Percentiles rank a stretch among this genome's conserved stretches.
phyloP scores from a whole-genome alignment of 176 grass and related monocot species.

The Thalia dealbata region DNA sequence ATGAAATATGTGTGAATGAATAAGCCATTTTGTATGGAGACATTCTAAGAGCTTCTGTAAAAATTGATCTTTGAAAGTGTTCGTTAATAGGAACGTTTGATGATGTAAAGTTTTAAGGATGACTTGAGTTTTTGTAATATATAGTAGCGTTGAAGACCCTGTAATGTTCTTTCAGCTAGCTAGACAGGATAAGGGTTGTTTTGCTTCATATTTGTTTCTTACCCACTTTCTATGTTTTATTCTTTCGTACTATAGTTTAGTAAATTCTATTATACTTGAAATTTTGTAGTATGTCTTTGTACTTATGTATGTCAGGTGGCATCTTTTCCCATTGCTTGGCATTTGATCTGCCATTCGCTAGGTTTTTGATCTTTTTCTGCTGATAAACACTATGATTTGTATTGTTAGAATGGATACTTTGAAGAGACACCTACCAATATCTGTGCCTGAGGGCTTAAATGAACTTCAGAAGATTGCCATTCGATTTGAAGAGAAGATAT shows the following conservation, averaged over 20 bases:
- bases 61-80: no score
- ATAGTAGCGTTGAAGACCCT: background rate
- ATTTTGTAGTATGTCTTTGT: no score
- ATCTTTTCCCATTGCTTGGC: background rate
- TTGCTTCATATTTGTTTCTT: no score
- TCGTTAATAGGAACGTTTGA: no score
- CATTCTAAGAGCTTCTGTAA: no score
- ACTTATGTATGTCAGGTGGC: background rate
- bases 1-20: no score
- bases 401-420: constrained; percentile 63
- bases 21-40: no score
- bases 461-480: constrained; percentile 30
- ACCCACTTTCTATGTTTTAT: no score
- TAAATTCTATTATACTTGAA: no score
- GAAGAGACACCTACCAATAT: constrained; percentile 61
- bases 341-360: background rate
- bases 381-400: background rate
- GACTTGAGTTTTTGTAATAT: background rate
- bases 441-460: constrained; percentile 41
- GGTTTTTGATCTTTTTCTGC: background rate
- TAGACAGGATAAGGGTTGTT: background rate
- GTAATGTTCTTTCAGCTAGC: background rate
- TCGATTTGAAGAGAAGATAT: constrained; percentile 73
- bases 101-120: no score
- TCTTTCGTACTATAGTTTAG: no score